Percentiles rank a stretch among this genome's conserved stretches.
Conservation (phyloP, 2,329 filamentous ascomycete species). For the Beauveria asiatica region DNA sequence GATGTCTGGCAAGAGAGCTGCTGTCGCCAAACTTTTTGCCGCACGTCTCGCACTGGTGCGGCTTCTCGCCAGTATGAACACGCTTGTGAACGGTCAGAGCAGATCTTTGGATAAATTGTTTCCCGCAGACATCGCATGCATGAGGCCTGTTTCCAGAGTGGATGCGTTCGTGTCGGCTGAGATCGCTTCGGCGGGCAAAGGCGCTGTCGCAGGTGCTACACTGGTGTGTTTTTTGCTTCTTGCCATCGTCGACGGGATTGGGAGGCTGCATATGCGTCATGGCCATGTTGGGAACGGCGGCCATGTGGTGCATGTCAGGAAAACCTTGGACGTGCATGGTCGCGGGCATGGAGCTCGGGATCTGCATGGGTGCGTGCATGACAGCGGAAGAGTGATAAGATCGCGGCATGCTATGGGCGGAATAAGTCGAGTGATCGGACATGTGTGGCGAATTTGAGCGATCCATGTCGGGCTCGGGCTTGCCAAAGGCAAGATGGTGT, state of each 20-base stretch:
- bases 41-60: slow-evolving; percentile 93
- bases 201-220: slow-evolving; percentile 86
- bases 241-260: slow-evolving; percentile 20
- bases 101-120: slow-evolving; percentile 94
- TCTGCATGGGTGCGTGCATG: slow-evolving; percentile 42
- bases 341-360: slow-evolving; percentile 34
- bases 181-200: slow-evolving; percentile 87
- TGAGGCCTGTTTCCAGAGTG: slow-evolving; percentile 88
- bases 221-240: slow-evolving; percentile 61
- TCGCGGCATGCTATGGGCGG: slow-evolving; percentile 38
- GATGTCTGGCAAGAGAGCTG: slow-evolving; percentile 85
- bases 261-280: slow-evolving; percentile 28
- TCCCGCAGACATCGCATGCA: slow-evolving; percentile 87
- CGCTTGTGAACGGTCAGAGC: slow-evolving; percentile 91
- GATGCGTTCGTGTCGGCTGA: slow-evolving; percentile 92
- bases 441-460: slow-evolving; percentile 50
- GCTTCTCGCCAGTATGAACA: slow-evolving; percentile 96
- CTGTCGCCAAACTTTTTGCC: slow-evolving; percentile 90
- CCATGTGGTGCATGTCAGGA: slow-evolving; percentile 28
- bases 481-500: slow-evolving; percentile 25
- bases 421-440: slow-evolving; percentile 51
- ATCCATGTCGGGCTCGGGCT: slow-evolving; percentile 36
- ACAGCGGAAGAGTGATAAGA: slow-evolving; percentile 45
- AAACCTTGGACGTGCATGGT: slow-evolving; percentile 36
- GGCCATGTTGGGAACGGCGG: slow-evolving; percentile 27